Percentiles rank a stretch among this genome's conserved stretches.
phyloP scores from a whole-genome alignment of 306 rosid genomes.

The Mimosa bimucronata region DNA sequence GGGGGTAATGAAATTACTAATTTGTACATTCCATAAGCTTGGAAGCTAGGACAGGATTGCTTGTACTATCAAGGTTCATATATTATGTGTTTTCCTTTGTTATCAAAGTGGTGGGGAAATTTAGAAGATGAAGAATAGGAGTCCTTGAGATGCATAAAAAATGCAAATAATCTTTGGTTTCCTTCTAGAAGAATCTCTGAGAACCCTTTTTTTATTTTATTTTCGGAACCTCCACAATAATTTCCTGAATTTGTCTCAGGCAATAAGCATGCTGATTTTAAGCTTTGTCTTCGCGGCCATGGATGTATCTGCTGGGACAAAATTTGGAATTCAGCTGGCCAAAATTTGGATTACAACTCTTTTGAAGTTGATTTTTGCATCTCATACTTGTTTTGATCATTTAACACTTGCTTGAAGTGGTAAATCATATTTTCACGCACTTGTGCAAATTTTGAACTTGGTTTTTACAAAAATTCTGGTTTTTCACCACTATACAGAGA shows the following conservation, averaged over 20 bases:
- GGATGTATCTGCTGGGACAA: conserved; percentile 94
- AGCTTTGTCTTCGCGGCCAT: conserved; percentile 59
- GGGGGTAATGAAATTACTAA: neutral
- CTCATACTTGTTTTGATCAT: no score
- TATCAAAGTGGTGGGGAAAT: neutral
- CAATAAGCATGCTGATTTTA: conserved; percentile 20
- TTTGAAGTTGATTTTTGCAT: no score
- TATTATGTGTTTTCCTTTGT: no score
- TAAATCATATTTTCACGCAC: no score
- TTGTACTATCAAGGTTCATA: no score
- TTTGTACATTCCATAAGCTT: neutral
- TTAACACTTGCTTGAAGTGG: no score
- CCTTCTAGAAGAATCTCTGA: conserved; percentile 18
- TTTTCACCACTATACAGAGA: no score
- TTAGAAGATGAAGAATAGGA: neutral
- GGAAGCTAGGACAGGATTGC: conserved; percentile 15
- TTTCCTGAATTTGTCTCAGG: conserved; percentile 19
- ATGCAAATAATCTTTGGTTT: conserved; percentile 14
- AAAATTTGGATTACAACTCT: no score
- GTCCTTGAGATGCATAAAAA: neutral
- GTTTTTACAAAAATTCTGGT: no score
- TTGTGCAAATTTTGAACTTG: no score
- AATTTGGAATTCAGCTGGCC: no score
- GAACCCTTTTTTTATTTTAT: neutral
- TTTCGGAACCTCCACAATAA: conserved; percentile 21